phyloP scores from a whole-genome alignment of 2,329 filamentous ascomycete genomes.

The Talaromyces atroroseus region DNA sequence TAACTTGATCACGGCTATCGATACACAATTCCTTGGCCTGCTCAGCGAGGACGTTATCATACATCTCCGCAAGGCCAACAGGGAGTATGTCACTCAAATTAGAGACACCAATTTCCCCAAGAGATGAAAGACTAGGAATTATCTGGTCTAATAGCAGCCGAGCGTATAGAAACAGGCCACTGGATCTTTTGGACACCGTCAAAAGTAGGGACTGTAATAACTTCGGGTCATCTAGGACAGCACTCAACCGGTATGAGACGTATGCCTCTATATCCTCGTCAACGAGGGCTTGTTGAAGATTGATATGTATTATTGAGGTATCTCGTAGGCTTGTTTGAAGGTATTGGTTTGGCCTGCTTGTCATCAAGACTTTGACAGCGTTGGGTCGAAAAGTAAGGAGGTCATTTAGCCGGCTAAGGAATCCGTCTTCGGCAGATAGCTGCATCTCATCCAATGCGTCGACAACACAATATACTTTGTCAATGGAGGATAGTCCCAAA shows the following conservation, averaged over 20 bases:
- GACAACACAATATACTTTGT: neutral
- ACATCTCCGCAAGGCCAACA: conserved; percentile 40
- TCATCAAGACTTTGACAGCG: neutral
- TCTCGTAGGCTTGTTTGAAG: neutral
- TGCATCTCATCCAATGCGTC: conserved; percentile 4
- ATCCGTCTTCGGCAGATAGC: conserved; percentile 10
- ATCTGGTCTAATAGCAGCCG: conserved; percentile 40
- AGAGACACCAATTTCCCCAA: conserved; percentile 21
- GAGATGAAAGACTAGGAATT: conserved; percentile 18
- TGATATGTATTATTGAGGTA: conserved; percentile 12
- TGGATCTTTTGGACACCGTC: conserved; percentile 14
- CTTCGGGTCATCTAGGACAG: conserved; percentile 5
- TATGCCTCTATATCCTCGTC: conserved; percentile 16
- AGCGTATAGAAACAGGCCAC: conserved; percentile 23
- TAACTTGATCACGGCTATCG: neutral
- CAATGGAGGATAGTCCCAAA: neutral
- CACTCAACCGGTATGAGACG: conserved; percentile 11
- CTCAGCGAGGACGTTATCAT: conserved; percentile 1
- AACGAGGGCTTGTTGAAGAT: neutral
- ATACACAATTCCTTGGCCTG: neutral
- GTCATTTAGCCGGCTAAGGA: neutral
- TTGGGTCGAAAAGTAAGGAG: neutral
- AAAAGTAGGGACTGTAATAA: neutral
- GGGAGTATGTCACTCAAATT: conserved; percentile 28
- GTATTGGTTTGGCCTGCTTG: neutral